Base-by-base conservation (phyloP, 192 early-diverging fungal genomes). In the Phlyctochytrium arcticum region DNA sequence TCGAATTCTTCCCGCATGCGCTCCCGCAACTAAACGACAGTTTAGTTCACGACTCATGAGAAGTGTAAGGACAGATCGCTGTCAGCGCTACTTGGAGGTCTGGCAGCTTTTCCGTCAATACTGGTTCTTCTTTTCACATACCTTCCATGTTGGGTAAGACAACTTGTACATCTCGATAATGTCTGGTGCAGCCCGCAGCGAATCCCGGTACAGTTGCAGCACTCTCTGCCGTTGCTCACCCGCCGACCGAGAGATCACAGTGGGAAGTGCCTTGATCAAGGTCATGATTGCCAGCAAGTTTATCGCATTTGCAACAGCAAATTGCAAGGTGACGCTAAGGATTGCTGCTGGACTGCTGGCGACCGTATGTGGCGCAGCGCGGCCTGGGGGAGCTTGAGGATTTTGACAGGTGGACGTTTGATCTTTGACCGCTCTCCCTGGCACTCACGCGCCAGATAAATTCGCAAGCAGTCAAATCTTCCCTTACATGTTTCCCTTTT, bases 1-100 rank as follows among this genome's bases (percentile, higher is more conserved):
- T 93, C 92, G 72, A 94, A 96, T 58, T 95, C 80, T 71, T 93
- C 86, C 65, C 92, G 84, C 46, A 96, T 89, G 79, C 91, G 90
- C 42, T 88, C 76, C 50, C 91, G 87, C 46, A 94, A 78, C 31
- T 78, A n/a, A 42, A 42, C n/a, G 39, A 42, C 8, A n/a, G 39
- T 10, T 42, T 42, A 42, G 8, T 42, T 10, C n/a, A n/a, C 39
- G 39, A 42, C n/a, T 42, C 39, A 42, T 42, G n/a, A 42, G 39
- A 42, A 42, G 39, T 9, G 39, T 42, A 10, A 42, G n/a, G n/a
- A n/a, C n/a, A n/a, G n/a, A n/a, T n/a, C n/a, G n/a, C n/a, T n/a
- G n/a, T n/a, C n/a, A n/a, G n/a, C n/a, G n/a, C n/a, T n/a, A n/a
- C n/a, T n/a, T n/a, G n/a, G n/a, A n/a, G n/a, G n/a, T n/a, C n/a